phyloP scores from a whole-genome alignment of 306 rosid species.

The Parietaria judaica region DNA sequence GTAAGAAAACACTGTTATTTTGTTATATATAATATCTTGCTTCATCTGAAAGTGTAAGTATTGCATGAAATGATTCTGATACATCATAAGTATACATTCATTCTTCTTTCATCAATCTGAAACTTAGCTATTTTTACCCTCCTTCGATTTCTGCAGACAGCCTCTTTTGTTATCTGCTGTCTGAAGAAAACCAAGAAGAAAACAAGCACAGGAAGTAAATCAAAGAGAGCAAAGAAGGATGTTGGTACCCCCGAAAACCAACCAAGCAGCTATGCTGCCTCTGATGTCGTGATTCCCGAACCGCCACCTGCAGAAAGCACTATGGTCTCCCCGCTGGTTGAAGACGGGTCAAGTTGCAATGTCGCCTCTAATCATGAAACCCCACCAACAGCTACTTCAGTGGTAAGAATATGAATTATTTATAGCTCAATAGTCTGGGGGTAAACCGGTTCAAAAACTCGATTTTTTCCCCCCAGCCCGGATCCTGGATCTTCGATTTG shows the following conservation, averaged over 20 bases:
- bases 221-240: constrained; percentile 13
- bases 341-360: not conserved
- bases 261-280: constrained; percentile 12
- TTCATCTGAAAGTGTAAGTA: no score
- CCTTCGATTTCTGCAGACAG: constrained; percentile 28
- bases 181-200: constrained; percentile 26
- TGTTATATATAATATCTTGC: no score
- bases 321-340: not conserved
- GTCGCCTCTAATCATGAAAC: not conserved
- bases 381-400: no score
- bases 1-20: no score
- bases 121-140: no score
- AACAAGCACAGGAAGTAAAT: not conserved
- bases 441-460: no score
- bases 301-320: not conserved
- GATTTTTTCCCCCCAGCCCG: no score
- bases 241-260: constrained; percentile 10
- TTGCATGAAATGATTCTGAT: no score
- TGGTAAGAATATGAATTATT: no score
- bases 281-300: constrained; percentile 12
- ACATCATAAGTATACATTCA: no score
- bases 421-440: no score
- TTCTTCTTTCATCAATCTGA: not conserved
- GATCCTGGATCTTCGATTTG: no score
- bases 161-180: constrained; percentile 37